Percentiles rank a stretch among this genome's conserved stretches.
phyloP scores from a whole-genome alignment of 305 asterid genomes.

The Fraxinus albicans region DNA sequence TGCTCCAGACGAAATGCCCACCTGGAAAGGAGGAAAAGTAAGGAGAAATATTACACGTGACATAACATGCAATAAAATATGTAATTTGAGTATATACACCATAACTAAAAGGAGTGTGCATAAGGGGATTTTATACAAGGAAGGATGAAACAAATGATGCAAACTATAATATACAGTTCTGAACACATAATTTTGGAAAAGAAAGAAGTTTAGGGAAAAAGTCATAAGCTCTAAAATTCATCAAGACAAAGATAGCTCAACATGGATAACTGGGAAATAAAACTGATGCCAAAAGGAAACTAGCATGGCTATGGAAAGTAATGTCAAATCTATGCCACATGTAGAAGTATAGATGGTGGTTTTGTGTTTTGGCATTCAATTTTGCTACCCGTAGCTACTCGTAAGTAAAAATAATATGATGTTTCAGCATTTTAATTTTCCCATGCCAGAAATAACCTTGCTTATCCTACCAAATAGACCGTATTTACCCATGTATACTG shows the following conservation, averaged over 20 bases:
- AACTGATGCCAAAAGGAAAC: neutral
- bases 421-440: neutral
- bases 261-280: neutral
- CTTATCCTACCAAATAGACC: neutral
- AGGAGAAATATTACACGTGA: slow-evolving; percentile 14
- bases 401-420: neutral
- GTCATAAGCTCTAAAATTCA: neutral
- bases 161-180: neutral
- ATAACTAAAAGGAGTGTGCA: neutral
- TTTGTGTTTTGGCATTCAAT: neutral
- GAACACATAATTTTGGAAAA: neutral
- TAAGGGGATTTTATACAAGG: neutral
- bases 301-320: neutral
- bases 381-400: neutral
- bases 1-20: slow-evolving; percentile 99
- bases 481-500: neutral
- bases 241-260: neutral
- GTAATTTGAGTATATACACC: slow-evolving; percentile 1
- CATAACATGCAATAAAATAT: neutral
- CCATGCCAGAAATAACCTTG: neutral
- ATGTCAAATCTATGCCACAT: neutral
- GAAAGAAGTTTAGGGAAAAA: neutral
- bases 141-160: neutral
- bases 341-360: neutral
- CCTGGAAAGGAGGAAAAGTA: slow-evolving; percentile 40